Conservation (phyloP, 306 rosid genomes). For the Neltuma alba region DNA sequence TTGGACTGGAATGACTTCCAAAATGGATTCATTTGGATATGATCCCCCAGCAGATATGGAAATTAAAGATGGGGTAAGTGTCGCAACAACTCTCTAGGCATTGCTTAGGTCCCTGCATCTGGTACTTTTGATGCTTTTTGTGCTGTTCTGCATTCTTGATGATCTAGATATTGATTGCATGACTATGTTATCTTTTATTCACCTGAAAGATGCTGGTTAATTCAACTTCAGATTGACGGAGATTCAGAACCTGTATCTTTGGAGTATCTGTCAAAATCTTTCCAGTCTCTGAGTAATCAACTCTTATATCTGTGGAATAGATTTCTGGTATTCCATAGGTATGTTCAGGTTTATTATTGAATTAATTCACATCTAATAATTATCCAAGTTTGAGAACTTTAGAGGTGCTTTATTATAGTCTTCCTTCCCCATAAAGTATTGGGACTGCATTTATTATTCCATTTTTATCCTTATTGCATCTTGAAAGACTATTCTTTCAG, state of each 20-base stretch:
- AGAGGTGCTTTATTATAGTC: slow-evolving; percentile 8
- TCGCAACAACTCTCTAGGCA: slow-evolving; percentile 49
- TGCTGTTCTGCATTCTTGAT: slow-evolving; percentile 34
- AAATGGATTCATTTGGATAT: slow-evolving; percentile 58
- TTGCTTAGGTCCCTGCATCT: slow-evolving; percentile 58
- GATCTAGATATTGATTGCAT: slow-evolving; percentile 20
- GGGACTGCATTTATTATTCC: slow-evolving; percentile 29
- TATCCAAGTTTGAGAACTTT: background rate
- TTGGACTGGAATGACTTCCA: slow-evolving; percentile 65
- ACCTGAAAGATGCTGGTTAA: slow-evolving; percentile 52
- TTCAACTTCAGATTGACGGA: slow-evolving; percentile 44
- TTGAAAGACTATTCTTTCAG: background rate
- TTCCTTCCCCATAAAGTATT: background rate
- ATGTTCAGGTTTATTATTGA: slow-evolving; percentile 26
- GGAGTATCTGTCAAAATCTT: slow-evolving; percentile 51
- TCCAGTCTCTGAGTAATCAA: slow-evolving; percentile 72
- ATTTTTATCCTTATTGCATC: slow-evolving; percentile 15
- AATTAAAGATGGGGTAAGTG: slow-evolving; percentile 39
- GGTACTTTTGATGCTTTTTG: slow-evolving; percentile 23
- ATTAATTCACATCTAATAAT: slow-evolving; percentile 29
- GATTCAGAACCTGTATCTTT: slow-evolving; percentile 49
- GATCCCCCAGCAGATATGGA: slow-evolving; percentile 40
- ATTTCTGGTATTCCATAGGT: slow-evolving; percentile 95
- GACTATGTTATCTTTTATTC: slow-evolving; percentile 17
- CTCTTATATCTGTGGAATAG: slow-evolving; percentile 73